These are phyloP conservation scores for Monosporascus sp. DNA, from an alignment of 2,329 filamentous ascomycete genomes.

Conservation along the genomic window DNA sequence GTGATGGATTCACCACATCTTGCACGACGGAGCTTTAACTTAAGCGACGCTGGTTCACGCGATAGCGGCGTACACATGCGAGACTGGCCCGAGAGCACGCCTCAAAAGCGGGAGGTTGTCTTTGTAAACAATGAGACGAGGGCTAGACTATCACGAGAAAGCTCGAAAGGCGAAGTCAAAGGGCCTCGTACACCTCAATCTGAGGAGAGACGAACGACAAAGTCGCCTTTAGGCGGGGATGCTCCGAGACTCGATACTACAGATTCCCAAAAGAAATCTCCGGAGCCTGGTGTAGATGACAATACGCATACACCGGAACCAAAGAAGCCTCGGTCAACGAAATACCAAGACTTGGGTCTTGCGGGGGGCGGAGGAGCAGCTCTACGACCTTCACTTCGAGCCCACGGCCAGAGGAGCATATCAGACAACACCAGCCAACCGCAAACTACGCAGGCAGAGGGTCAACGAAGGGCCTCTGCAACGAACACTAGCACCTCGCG, in stretches of 20 bases:
- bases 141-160: slow-evolving; percentile 28
- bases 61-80: slow-evolving; percentile 55
- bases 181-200: slow-evolving; percentile 27
- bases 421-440: slow-evolving; percentile 29
- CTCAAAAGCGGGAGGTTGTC: slow-evolving; percentile 16
- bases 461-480: slow-evolving; percentile 33
- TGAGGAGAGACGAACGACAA: slow-evolving; percentile 23
- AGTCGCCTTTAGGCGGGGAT: slow-evolving; percentile 19
- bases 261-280: slow-evolving; percentile 8
- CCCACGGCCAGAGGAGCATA: slow-evolving; percentile 27
- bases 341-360: slow-evolving; percentile 11
- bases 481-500: slow-evolving; percentile 52
- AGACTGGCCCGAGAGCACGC: slow-evolving; percentile 34
- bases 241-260: slow-evolving; percentile 19
- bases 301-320: slow-evolving; percentile 7
- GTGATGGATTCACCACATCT: slow-evolving; percentile 39
- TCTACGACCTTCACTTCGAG: slow-evolving; percentile 12
- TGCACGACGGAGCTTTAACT: slow-evolving; percentile 26
- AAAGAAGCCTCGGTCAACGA: slow-evolving; percentile 13
- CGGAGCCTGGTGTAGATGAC: slow-evolving; percentile 5
- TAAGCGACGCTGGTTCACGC: slow-evolving; percentile 32
- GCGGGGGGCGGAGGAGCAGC: slow-evolving; percentile 10
- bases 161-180: slow-evolving; percentile 37
- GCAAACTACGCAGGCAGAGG: slow-evolving; percentile 16
- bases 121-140: slow-evolving; percentile 20